Conservation (phyloP, 306 rosid species). For the Cercis canadensis region DNA sequence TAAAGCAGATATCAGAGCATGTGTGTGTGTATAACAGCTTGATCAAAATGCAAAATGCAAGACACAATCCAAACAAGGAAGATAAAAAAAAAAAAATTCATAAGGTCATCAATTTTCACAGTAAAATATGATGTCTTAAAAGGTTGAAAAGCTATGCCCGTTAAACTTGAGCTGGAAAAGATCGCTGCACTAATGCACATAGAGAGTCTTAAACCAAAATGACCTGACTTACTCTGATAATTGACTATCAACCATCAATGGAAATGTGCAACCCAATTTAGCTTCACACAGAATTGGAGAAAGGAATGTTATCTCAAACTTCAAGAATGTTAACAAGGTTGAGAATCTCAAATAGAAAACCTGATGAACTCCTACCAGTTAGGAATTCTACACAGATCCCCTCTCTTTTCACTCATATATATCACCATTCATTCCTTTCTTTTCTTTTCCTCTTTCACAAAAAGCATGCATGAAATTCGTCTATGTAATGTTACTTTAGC, state of each 20-base stretch:
- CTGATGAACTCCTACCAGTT: neutral
- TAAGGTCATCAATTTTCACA: neutral
- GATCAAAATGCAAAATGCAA: conserved; percentile 16
- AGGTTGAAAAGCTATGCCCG: no score
- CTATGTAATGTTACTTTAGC: no score
- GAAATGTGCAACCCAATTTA: neutral
- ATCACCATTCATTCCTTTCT: no score
- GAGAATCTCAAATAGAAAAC: neutral
- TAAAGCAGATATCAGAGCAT: conserved; percentile 28
- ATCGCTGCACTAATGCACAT: no score
- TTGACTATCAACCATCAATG: neutral
- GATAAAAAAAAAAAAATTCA: neutral
- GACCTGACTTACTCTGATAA: neutral
- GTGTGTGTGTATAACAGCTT: neutral
- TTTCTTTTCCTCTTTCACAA: no score
- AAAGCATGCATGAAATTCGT: no score
- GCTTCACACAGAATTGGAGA: neutral
- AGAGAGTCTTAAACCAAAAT: no score
- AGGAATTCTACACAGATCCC: neutral
- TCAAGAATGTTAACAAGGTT: neutral
- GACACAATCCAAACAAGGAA: neutral
- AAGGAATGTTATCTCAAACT: neutral
- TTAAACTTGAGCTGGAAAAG: no score
- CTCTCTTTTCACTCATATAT: conserved; percentile 3
- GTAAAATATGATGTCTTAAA: no score